phyloP scores from a whole-genome alignment of 805 yeast species.

The Cyberlindnera americana region DNA sequence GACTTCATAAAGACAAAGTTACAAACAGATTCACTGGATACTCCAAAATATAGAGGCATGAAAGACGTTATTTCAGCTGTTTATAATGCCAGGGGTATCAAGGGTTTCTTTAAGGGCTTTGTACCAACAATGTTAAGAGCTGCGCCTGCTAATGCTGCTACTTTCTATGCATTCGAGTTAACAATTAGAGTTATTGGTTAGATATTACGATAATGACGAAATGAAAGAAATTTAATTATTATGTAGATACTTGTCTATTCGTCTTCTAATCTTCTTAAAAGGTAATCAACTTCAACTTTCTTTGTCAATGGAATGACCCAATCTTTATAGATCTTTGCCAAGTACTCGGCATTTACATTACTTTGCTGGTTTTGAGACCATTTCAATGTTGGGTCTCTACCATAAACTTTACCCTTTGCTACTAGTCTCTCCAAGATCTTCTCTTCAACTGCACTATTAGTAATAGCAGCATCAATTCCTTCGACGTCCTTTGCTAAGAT shows the following conservation, averaged over 20 bases:
- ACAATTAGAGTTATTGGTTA: conserved; percentile 56
- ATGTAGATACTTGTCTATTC: too few species aligned
- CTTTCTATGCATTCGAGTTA: conserved; percentile 89
- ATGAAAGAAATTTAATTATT: too few species aligned
- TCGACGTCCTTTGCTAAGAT: conserved; percentile 62
- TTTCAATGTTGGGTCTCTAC: conserved; percentile 79
- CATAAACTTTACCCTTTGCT: conserved; percentile 81
- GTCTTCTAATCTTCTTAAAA: conserved; percentile 77
- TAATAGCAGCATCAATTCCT: conserved; percentile 78
- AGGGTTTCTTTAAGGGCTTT: conserved; percentile 87
- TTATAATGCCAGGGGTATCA: conserved; percentile 54
- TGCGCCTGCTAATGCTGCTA: conserved; percentile 97
- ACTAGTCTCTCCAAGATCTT: conserved; percentile 75
- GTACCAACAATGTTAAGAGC: conserved; percentile 92
- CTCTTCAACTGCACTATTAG: conserved; percentile 83
- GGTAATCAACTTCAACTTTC: conserved; percentile 90
- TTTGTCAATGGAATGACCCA: conserved; percentile 92
- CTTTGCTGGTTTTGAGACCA: conserved; percentile 64
- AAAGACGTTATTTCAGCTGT: conserved; percentile 56
- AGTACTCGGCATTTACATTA: conserved; percentile 76
- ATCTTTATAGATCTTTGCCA: conserved; percentile 81
- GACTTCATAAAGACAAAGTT: conserved; percentile 89
- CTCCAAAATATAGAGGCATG: conserved; percentile 57
- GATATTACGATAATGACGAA: too few species aligned
- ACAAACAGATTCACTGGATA: conserved; percentile 66